Conservation (phyloP, 129 eudicot genomes). For the Tagetes erecta region DNA sequence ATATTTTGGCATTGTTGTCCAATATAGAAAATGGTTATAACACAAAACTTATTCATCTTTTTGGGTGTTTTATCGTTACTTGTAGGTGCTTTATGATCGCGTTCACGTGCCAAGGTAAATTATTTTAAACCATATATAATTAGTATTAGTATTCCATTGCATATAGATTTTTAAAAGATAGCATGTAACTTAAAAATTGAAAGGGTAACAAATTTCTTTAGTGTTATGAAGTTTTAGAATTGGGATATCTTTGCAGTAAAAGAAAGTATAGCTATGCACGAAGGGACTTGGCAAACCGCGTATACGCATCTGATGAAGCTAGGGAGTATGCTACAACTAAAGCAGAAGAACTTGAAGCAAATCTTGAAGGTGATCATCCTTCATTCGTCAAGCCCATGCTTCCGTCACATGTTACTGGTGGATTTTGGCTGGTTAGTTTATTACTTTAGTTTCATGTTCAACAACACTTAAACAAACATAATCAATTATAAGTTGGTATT, state of each 20-base stretch:
- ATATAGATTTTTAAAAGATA: background rate
- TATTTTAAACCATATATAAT: background rate
- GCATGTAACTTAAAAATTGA: background rate
- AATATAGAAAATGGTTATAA: background rate
- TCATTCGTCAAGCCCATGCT: constrained; percentile 74
- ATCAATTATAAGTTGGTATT: background rate
- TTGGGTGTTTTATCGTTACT: background rate
- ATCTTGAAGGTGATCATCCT: constrained; percentile 55
- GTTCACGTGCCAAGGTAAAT: constrained; percentile 50
- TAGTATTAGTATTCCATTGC: background rate
- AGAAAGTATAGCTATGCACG: constrained; percentile 41
- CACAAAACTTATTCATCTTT: background rate
- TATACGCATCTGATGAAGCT: constrained; percentile 77
- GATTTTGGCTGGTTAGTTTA: constrained; percentile 77
- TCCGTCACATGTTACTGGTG: constrained; percentile 83
- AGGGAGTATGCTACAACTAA: constrained; percentile 54
- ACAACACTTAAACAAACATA: background rate
- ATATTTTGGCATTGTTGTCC: background rate
- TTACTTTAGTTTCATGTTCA: constrained; percentile 21
- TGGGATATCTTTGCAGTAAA: constrained; percentile 1
- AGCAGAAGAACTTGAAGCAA: constrained; percentile 67
- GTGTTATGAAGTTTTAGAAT: too few relatives aligned
- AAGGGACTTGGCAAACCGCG: constrained; percentile 58
- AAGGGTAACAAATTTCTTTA: background rate
- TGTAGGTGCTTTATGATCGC: constrained; percentile 56